Percentiles rank a stretch among this genome's conserved stretches.
Evolutionary conservation across 345 rosid species (phyloP).

Genomic region (Euphorbia pulcherrima): DNA sequence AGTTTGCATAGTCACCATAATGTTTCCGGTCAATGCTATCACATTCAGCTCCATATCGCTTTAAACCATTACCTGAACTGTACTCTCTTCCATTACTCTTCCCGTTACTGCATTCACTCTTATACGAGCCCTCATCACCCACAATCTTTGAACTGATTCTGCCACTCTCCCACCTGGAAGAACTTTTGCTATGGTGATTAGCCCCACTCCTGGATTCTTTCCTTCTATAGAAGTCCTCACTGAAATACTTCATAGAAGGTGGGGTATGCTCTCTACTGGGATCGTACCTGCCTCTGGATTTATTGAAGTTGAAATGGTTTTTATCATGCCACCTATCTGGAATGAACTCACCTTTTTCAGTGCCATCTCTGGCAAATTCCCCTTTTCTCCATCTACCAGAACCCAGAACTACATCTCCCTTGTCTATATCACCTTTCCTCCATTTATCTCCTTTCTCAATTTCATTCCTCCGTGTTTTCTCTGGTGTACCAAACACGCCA

Average conservation of each 20-base stretch:
- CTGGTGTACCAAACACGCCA: constrained; percentile 40
- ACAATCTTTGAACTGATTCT: constrained; percentile 77
- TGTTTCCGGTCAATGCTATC: constrained; percentile 65
- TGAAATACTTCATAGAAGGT: constrained; percentile 48
- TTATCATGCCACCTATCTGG: constrained; percentile 82
- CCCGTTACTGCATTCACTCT: constrained; percentile 56
- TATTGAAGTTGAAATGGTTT: constrained; percentile 49
- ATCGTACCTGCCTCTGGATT: constrained; percentile 55
- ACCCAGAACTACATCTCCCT: constrained; percentile 17
- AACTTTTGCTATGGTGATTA: constrained; percentile 39
- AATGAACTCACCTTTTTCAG: constrained; percentile 83
- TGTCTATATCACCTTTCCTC: constrained; percentile 50
- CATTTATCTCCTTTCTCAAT: constrained; percentile 50
- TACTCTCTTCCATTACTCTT: constrained; percentile 59
- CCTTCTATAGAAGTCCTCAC: constrained; percentile 54
- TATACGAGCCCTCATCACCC: constrained; percentile 54
- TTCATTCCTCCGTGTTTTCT: constrained; percentile 39
- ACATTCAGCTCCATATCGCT: constrained; percentile 70
- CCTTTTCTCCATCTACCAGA: constrained; percentile 23
- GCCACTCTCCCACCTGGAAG: constrained; percentile 56
- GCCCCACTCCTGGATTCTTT: constrained; percentile 56
- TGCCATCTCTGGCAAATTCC: constrained; percentile 45
- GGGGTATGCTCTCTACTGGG: constrained; percentile 54
- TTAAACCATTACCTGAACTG: no score
- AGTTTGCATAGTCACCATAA: constrained; percentile 50